Conservation (phyloP, 2,329 filamentous ascomycete genomes). For the Mollisiaceae sp. region DNA sequence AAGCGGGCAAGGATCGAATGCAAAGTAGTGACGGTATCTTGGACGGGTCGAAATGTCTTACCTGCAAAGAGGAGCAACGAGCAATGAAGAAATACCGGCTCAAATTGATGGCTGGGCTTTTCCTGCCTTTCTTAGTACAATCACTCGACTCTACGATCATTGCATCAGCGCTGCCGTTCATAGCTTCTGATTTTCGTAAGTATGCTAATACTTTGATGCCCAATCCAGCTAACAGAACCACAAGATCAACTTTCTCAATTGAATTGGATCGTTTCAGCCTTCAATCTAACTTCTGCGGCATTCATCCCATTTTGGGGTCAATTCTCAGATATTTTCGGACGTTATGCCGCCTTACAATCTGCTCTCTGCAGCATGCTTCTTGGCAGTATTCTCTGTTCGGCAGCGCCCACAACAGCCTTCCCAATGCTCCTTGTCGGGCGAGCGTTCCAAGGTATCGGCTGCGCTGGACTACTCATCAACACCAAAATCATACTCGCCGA, state of each 20-base stretch:
- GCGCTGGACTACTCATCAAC: slow-evolving; percentile 64
- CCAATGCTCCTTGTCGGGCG: slow-evolving; percentile 66
- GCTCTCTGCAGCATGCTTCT: slow-evolving; percentile 62
- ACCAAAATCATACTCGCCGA: slow-evolving; percentile 69
- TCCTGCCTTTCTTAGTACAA: slow-evolving; percentile 65
- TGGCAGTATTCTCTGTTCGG: slow-evolving; percentile 66
- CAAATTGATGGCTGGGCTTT: slow-evolving; percentile 63
- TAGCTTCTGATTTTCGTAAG: slow-evolving; percentile 67
- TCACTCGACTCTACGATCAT: slow-evolving; percentile 69
- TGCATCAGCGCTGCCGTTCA: slow-evolving; percentile 63
- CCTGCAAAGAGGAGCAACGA: slow-evolving; percentile 41
- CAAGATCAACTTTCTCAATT: slow-evolving; percentile 59
- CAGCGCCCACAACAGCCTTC: slow-evolving; percentile 58
- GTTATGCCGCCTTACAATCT: slow-evolving; percentile 62
- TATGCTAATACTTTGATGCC: not conserved
- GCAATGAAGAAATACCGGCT: slow-evolving; percentile 54
- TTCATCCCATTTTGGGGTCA: slow-evolving; percentile 72
- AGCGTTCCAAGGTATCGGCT: slow-evolving; percentile 65
- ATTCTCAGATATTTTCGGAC: slow-evolving; percentile 67
- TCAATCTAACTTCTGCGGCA: slow-evolving; percentile 69
- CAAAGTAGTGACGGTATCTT: slow-evolving; percentile 1
- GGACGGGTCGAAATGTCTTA: slow-evolving; percentile 20
- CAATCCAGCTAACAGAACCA: slow-evolving; percentile 8
- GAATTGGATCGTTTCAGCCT: slow-evolving; percentile 73
- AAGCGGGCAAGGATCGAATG: not conserved